These are phyloP conservation scores for Climacium dendroides DNA, from an alignment of 225 moss, liverwort and hornwort species.

Conservation along the genomic window DNA sequence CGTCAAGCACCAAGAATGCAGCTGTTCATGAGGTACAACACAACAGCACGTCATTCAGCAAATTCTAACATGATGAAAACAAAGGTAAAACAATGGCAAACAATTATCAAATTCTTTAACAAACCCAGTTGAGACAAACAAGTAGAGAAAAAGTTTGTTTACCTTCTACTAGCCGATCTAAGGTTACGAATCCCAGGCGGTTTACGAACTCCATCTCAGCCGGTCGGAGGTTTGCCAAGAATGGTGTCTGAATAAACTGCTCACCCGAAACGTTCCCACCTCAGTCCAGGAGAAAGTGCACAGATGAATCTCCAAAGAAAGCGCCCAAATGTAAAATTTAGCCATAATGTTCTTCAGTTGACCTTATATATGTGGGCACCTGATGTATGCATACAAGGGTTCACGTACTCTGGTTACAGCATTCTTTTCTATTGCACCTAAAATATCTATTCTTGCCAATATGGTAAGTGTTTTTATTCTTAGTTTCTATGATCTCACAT, in stretches of 20 bases:
- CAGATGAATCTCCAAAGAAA: not conserved
- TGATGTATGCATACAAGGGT: not conserved
- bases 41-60: not conserved
- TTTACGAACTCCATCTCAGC: not conserved
- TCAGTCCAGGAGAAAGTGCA: not conserved
- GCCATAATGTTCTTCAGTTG: not conserved
- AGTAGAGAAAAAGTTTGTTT: not conserved
- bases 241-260: slow-evolving; percentile 55
- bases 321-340: not conserved
- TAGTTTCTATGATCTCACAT: too few species aligned
- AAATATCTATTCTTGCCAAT: not conserved
- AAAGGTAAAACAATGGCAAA: not conserved
- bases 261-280: not conserved
- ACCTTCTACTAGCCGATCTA: slow-evolving; percentile 61
- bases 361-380: not conserved
- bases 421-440: not conserved
- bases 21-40: not conserved
- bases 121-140: not conserved
- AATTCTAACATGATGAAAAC: not conserved
- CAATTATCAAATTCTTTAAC: not conserved
- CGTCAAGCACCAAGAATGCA: slow-evolving; percentile 22
- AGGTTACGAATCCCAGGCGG: slow-evolving; percentile 27
- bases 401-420: not conserved
- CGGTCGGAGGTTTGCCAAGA: not conserved
- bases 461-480: not conserved